Conservation (phyloP, 2,329 filamentous ascomycete genomes). For the Ilyonectria robusta region DNA sequence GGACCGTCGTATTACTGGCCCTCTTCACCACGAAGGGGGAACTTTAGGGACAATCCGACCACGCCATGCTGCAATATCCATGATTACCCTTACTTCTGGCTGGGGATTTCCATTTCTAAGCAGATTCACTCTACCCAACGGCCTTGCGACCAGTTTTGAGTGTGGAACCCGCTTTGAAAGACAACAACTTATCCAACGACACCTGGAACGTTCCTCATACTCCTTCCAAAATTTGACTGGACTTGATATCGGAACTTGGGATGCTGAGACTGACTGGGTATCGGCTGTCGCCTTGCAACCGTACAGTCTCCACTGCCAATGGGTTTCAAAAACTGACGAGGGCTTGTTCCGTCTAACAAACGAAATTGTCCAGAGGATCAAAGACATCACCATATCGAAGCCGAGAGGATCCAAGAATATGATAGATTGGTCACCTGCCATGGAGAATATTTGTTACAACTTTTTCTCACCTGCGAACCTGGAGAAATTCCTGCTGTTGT, state of each 20-base stretch:
- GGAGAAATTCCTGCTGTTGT: slow-evolving; percentile 4
- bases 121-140: not conserved
- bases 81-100: not conserved
- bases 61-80: not conserved
- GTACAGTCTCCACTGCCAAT: not conserved
- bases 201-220: too few relatives aligned
- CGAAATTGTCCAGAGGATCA: slow-evolving; percentile 6
- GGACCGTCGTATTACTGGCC: too few relatives aligned
- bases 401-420: not conserved
- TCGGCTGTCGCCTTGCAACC: not conserved
- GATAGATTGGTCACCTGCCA: slow-evolving; percentile 7
- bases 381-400: slow-evolving; percentile 3
- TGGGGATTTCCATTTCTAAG: not conserved
- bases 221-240: not conserved
- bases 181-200: not conserved
- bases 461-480: slow-evolving; percentile 13
- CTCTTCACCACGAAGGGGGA: too few relatives aligned
- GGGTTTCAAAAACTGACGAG: not conserved
- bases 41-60: too few relatives aligned
- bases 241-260: not conserved
- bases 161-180: not conserved
- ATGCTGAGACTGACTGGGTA: not conserved
- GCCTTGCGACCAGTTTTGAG: slow-evolving; percentile 1
- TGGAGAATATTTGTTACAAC: slow-evolving; percentile 1
- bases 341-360: not conserved